Percentiles rank a stretch among this genome's conserved stretches.
Conservation (phyloP, 2,329 filamentous ascomycete genomes). For the Aspergillus pseudotamarii region DNA sequence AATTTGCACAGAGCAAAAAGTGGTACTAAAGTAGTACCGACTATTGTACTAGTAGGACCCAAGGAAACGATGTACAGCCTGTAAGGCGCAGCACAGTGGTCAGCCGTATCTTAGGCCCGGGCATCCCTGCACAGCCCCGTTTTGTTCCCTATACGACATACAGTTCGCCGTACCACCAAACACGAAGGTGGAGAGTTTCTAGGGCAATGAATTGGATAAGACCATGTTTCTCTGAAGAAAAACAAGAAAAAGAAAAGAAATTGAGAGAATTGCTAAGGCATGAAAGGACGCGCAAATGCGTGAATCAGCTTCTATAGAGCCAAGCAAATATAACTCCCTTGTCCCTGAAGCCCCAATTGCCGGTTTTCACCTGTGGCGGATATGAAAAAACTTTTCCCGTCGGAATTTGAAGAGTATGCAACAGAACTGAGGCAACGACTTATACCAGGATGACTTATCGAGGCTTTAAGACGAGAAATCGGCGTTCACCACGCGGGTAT, state of each 20-base stretch:
- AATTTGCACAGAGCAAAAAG: not conserved
- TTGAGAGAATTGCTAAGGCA: too few species aligned
- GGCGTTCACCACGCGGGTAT: constrained; percentile 80
- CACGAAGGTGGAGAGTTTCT: not conserved
- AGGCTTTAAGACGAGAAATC: constrained; percentile 67
- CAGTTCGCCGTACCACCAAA: not conserved
- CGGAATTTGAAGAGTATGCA: not conserved
- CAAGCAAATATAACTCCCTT: too few species aligned
- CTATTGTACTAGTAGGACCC: too few species aligned
- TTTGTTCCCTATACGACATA: not conserved
- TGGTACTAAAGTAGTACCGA: too few species aligned
- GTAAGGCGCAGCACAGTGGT: not conserved
- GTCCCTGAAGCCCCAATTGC: constrained; percentile 62
- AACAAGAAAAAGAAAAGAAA: not conserved
- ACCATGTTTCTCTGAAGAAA: too few species aligned
- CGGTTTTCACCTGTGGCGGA: constrained; percentile 61
- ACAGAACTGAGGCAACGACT: constrained; percentile 54
- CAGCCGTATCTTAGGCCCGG: not conserved
- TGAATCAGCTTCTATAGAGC: too few species aligned
- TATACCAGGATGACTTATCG: constrained; percentile 53
- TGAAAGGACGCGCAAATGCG: too few species aligned
- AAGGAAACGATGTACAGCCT: not conserved
- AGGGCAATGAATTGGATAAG: not conserved
- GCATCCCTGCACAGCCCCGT: not conserved
- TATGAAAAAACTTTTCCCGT: constrained; percentile 57